Percentiles rank a stretch among this genome's conserved stretches.
Evolutionary conservation across 2,329 filamentous ascomycete genomes (phyloP).

Genomic region (Exophiala alcalophila): DNA sequence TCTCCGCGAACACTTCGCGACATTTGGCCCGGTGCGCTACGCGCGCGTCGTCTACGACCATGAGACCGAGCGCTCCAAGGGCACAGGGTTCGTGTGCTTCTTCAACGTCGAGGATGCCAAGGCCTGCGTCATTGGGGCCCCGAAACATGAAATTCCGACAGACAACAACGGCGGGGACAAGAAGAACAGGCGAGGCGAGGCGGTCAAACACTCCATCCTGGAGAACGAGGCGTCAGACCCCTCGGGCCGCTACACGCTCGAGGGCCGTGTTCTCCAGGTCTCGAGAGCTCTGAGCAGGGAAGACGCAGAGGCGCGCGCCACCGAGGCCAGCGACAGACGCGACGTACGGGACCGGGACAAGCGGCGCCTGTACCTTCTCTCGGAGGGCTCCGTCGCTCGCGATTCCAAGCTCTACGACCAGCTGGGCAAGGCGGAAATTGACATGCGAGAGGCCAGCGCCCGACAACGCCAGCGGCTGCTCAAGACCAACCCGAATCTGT

Average conservation of each 20-base stretch:
- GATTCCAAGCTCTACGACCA: slow-evolving; percentile 73
- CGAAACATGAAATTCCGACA: slow-evolving; percentile 52
- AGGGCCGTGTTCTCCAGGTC: slow-evolving; percentile 82
- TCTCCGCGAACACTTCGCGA: slow-evolving; percentile 79
- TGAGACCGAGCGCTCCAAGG: slow-evolving; percentile 78
- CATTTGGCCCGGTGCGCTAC: slow-evolving; percentile 86
- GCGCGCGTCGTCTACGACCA: slow-evolving; percentile 87
- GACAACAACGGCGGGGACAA: slow-evolving; percentile 41
- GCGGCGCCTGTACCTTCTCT: slow-evolving; percentile 80
- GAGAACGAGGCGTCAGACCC: slow-evolving; percentile 82
- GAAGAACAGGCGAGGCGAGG: slow-evolving; percentile 39
- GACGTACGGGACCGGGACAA: slow-evolving; percentile 75
- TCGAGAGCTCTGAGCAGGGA: slow-evolving; percentile 79
- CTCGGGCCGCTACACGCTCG: slow-evolving; percentile 81
- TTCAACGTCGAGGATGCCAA: slow-evolving; percentile 71
- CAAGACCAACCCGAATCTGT: slow-evolving; percentile 82
- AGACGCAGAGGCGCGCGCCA: slow-evolving; percentile 72
- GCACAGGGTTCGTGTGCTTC: slow-evolving; percentile 95
- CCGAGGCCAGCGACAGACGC: slow-evolving; percentile 61
- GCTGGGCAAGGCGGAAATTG: slow-evolving; percentile 74
- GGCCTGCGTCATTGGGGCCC: slow-evolving; percentile 71
- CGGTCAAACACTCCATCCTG: slow-evolving; percentile 73
- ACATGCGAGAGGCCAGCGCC: slow-evolving; percentile 81
- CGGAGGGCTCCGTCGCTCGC: slow-evolving; percentile 77
- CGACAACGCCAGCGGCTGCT: slow-evolving; percentile 88